These are phyloP conservation scores for Pichia sp. DNA, from an alignment of 1,139 yeast species.

Conservation along the genomic window DNA sequence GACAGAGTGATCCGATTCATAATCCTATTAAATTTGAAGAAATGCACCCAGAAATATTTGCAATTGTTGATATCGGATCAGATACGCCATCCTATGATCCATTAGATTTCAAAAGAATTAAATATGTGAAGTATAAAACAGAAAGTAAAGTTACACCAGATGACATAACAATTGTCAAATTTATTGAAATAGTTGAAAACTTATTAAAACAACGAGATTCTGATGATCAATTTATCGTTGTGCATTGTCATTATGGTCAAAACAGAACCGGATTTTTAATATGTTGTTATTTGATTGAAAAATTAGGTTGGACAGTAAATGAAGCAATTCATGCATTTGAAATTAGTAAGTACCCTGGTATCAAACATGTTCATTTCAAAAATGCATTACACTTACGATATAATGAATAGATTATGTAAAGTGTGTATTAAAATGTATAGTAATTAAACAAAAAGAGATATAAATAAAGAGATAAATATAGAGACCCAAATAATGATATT, in stretches of 20 bases:
- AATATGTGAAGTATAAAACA: slow-evolving; percentile 67
- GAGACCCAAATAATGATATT: background rate
- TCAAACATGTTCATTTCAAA: slow-evolving; percentile 70
- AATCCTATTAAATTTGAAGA: slow-evolving; percentile 52
- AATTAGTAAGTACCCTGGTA: slow-evolving; percentile 60
- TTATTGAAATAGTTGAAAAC: slow-evolving; percentile 48
- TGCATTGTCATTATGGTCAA: slow-evolving; percentile 80
- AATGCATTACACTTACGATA: slow-evolving; percentile 69
- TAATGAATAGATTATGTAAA: slow-evolving; percentile 26
- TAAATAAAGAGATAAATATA: background rate
- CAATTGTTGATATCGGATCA: slow-evolving; percentile 67
- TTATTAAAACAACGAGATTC: slow-evolving; percentile 31
- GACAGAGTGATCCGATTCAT: slow-evolving; percentile 58
- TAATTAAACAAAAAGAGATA: background rate
- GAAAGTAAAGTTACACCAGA: slow-evolving; percentile 77
- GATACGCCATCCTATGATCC: slow-evolving; percentile 76
- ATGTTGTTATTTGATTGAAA: slow-evolving; percentile 62
- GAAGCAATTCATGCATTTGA: slow-evolving; percentile 61
- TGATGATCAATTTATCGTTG: slow-evolving; percentile 43
- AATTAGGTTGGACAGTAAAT: slow-evolving; percentile 50
- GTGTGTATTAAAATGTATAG: background rate
- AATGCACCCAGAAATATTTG: slow-evolving; percentile 44
- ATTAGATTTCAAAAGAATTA: slow-evolving; percentile 42
- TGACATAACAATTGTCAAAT: slow-evolving; percentile 49
- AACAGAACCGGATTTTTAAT: slow-evolving; percentile 73